Base-by-base conservation (phyloP, 2,329 filamentous ascomycete species). In the Daldinia sp. region DNA sequence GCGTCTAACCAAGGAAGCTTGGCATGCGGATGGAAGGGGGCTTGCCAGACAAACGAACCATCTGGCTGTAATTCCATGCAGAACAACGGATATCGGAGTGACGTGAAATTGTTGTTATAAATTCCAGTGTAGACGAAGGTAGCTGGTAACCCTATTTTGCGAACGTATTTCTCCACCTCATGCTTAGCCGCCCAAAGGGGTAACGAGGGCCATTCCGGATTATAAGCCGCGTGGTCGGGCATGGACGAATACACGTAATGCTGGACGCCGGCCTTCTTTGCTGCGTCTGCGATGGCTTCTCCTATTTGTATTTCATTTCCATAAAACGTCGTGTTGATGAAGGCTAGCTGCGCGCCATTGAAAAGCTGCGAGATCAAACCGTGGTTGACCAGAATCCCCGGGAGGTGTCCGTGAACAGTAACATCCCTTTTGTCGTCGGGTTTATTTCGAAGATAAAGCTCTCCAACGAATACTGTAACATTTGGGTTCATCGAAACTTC, bases 91-190 rank as follows among this genome's bases (percentile, higher is more conserved):
- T 97, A 98, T 1, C 89, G 90, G 35, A 98, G 86, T 53, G 93
- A 96, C 33, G 95, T 98, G 81, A 98, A 99, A 79, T 99, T 98
- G 82, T 98, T 98, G 85, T 98, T 97, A 85, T 98, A 99, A 75
- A 98, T 98, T 67, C 95, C 96, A 9, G 94, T 93, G 81, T 98
- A 98, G 72, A 98, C 91, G 79, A 97, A 98, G 0, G 95, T 98
- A 0, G 94, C 90, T 0, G 93, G 93, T 10, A 98, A 85, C 9
- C 90, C 90, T 44, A 97, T 88, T 78, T 93, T 88, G 65, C 93
- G 89, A 58, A 98, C 88, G 79, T 98, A 97, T 61, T 96, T 92
- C 81, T 98, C 96, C 46, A 98, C 92, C 56, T 92, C 90, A 80
- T 97, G 94, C 81, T 99, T 99, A 68, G 91, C 90, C 4, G 92